phyloP scores from a whole-genome alignment of 768 basidiomycete species.

The Gautieria morchelliformis region DNA sequence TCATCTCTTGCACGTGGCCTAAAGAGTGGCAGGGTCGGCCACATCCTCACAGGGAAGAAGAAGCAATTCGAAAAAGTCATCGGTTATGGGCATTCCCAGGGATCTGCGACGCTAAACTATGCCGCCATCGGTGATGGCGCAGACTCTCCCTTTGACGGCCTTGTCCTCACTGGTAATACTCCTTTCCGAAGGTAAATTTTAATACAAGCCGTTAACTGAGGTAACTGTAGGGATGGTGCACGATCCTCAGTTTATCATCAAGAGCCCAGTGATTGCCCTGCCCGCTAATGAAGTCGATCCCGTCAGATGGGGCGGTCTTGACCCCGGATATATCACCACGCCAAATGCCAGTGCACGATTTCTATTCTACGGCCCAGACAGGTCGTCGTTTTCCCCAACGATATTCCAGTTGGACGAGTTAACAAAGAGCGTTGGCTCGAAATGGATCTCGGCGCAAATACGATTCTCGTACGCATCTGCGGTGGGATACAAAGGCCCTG shows the following conservation, averaged over 20 bases:
- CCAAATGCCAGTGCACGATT: not conserved
- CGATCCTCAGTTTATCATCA: not conserved
- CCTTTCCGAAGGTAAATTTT: not conserved
- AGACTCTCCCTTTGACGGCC: constrained; percentile 1
- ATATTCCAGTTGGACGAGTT: constrained; percentile 5
- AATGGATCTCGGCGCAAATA: not conserved
- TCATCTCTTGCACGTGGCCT: constrained; percentile 3
- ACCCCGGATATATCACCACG: constrained; percentile 2
- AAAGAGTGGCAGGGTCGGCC: constrained; percentile 1
- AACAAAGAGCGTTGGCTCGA: not conserved
- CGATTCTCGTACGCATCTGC: not conserved
- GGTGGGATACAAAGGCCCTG: not conserved
- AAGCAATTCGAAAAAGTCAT: not conserved
- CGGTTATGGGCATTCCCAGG: constrained; percentile 1
- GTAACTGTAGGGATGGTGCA: not conserved
- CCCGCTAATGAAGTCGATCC: constrained; percentile 2
- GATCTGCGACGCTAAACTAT: not conserved
- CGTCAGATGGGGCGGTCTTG: not conserved
- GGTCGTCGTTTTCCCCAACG: not conserved
- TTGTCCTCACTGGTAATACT: constrained; percentile 1
- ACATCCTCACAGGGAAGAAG: not conserved
- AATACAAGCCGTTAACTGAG: not conserved
- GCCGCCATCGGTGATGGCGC: constrained; percentile 1
- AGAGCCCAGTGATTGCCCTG: not conserved
- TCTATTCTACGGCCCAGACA: not conserved